These are phyloP conservation scores for Pseudognaphalium luteoalbum DNA, from an alignment of 129 eudicot genomes.

Conservation along the genomic window DNA sequence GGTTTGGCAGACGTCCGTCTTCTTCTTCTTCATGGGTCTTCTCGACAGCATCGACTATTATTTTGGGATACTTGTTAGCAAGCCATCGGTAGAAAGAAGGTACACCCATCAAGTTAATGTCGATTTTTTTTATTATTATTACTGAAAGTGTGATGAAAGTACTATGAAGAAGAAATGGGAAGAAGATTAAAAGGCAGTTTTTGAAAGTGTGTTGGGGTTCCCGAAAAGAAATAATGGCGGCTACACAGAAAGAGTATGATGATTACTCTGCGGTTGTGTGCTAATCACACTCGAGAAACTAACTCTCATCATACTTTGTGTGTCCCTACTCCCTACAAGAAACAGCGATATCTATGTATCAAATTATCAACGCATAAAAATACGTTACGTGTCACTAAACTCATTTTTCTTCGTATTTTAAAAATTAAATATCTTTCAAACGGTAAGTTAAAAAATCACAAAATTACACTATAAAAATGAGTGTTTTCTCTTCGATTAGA, in stretches of 20 bases:
- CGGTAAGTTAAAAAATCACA: no score
- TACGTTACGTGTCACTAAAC: no score
- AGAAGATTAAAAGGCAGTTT: constrained; percentile 7
- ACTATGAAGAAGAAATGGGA: not conserved
- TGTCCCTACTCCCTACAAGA: no score
- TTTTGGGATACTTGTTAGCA: constrained; percentile 28
- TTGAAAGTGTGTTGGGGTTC: not conserved
- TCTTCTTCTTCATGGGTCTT: not conserved
- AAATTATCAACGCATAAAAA: no score
- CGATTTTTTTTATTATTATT: not conserved
- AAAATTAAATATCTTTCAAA: no score
- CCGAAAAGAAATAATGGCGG: not conserved
- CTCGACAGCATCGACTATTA: not conserved
- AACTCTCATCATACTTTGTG: not conserved
- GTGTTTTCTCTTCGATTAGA: no score
- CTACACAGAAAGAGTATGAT: not conserved
- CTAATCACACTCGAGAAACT: not conserved
- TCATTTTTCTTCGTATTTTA: no score
- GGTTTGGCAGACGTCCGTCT: not conserved
- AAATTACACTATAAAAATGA: no score
- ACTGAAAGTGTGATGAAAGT: not conserved
- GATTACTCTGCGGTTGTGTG: not conserved
- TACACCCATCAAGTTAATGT: constrained; percentile 38
- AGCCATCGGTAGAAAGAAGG: constrained; percentile 58
- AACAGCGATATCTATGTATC: no score